Evolutionary conservation across 176 grass and related monocot species (phyloP).

Genomic region (Bolboschoenus planiculmis): DNA sequence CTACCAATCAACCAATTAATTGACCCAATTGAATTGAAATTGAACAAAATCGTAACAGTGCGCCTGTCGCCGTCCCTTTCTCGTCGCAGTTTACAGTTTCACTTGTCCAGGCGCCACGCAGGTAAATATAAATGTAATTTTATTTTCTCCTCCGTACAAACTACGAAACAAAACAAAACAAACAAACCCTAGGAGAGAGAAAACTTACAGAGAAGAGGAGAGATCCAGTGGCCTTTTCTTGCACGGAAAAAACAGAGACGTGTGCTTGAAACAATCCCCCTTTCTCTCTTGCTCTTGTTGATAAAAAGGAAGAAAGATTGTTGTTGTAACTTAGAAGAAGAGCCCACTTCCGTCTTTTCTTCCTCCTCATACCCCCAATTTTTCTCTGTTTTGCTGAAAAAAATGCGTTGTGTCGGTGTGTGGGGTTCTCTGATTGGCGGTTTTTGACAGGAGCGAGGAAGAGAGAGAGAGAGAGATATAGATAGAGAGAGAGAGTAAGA

Average conservation of each 20-base stretch:
- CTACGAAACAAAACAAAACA: not conserved
- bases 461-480: not conserved
- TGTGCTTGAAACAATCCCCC: constrained; percentile 22
- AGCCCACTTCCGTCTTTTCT: constrained; percentile 2
- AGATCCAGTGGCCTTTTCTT: constrained; percentile 12
- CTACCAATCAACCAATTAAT: not conserved
- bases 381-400: constrained; percentile 2
- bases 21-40: not conserved
- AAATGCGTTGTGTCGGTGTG: constrained; percentile 4
- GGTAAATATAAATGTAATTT: too few species aligned
- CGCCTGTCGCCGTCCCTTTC: not conserved
- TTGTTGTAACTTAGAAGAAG: not conserved
- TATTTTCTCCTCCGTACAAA: not conserved
- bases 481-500: not conserved
- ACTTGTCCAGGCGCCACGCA: not conserved
- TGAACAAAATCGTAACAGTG: not conserved
- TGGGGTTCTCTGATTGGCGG: constrained; percentile 11
- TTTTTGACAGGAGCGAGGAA: not conserved
- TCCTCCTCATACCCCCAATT: not conserved
- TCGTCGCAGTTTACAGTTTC: not conserved
- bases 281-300: constrained; percentile 8
- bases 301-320: not conserved
- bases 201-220: constrained; percentile 13
- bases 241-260: constrained; percentile 24
- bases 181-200: constrained; percentile 30